Conservation (phyloP, 2,329 filamentous ascomycete genomes). For the Diaporthe citri region DNA sequence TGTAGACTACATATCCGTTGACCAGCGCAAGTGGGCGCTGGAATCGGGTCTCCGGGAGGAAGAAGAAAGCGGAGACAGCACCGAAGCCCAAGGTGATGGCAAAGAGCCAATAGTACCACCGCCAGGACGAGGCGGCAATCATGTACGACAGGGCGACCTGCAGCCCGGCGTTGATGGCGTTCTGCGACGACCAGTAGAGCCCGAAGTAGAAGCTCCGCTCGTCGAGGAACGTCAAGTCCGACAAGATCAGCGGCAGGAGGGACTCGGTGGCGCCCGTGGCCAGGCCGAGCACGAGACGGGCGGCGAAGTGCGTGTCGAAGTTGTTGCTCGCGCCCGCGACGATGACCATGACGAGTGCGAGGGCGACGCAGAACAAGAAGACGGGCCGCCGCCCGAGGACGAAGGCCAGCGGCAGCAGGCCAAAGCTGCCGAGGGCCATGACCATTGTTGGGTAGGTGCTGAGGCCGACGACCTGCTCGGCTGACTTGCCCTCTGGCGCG, state of each 20-base stretch:
- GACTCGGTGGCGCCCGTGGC: not conserved
- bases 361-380: not conserved
- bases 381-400: not conserved
- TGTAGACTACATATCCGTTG: conserved; percentile 1
- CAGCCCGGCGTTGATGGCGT: not conserved
- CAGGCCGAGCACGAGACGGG: not conserved
- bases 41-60: not conserved
- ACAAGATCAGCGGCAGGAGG: conserved; percentile 1
- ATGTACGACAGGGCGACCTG: conserved; percentile 10
- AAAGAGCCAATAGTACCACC: conserved; percentile 5
- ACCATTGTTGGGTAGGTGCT: not conserved
- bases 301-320: conserved; percentile 2
- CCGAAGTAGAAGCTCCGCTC: conserved; percentile 6
- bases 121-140: not conserved
- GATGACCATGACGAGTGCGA: not conserved
- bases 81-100: not conserved
- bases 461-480: conserved; percentile 17
- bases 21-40: conserved; percentile 26
- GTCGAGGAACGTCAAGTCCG: not conserved
- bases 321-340: not conserved
- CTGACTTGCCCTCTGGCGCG: not conserved
- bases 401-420: not conserved
- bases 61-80: not conserved
- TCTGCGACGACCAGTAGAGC: not conserved
- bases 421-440: conserved; percentile 10